Evolutionary conservation across 2,329 filamentous ascomycete genomes (phyloP).

Genomic region (Botrytis deweyae): DNA sequence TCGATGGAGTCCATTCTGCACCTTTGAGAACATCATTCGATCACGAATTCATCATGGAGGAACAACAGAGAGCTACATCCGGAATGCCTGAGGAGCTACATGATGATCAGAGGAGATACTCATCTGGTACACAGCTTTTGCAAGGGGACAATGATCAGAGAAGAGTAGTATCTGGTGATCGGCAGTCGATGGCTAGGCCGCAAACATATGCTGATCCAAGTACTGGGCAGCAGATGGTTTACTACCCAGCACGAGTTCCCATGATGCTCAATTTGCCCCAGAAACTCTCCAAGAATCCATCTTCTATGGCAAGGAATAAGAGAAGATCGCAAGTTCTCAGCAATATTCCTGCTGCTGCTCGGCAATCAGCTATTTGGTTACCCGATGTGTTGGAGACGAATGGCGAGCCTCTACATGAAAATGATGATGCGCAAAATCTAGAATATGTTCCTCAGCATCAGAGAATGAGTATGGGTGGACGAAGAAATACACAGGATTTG

Average conservation of each 20-base stretch:
- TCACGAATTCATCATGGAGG: slow-evolving; percentile 3
- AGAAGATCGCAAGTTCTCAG: slow-evolving; percentile 72
- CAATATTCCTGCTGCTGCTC: slow-evolving; percentile 53
- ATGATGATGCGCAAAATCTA: slow-evolving; percentile 32
- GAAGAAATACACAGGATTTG: slow-evolving; percentile 40
- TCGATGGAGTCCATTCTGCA: slow-evolving; percentile 73
- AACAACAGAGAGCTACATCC: not conserved
- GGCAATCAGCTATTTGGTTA: slow-evolving; percentile 42
- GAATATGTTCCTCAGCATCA: slow-evolving; percentile 41
- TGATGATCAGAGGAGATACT: slow-evolving; percentile 13
- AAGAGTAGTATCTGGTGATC: slow-evolving; percentile 23
- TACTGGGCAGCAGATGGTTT: slow-evolving; percentile 80
- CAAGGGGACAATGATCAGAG: slow-evolving; percentile 14
- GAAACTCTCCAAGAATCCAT: slow-evolving; percentile 73
- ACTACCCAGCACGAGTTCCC: slow-evolving; percentile 92
- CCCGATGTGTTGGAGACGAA: slow-evolving; percentile 38
- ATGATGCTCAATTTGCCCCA: slow-evolving; percentile 91
- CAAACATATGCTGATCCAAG: slow-evolving; percentile 62
- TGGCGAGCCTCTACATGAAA: slow-evolving; percentile 26
- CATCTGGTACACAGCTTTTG: slow-evolving; percentile 25
- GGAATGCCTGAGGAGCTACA: not conserved
- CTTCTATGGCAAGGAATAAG: slow-evolving; percentile 62
- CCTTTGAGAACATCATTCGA: slow-evolving; percentile 25
- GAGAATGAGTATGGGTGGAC: slow-evolving; percentile 37
- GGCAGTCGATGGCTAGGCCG: slow-evolving; percentile 42